A percentile compares a stretch with the other conserved stretches of the same genome.
Evolutionary conservation across 495 filamentous ascomycete species (phyloP).

Genomic region (Copromyces sp.): DNA sequence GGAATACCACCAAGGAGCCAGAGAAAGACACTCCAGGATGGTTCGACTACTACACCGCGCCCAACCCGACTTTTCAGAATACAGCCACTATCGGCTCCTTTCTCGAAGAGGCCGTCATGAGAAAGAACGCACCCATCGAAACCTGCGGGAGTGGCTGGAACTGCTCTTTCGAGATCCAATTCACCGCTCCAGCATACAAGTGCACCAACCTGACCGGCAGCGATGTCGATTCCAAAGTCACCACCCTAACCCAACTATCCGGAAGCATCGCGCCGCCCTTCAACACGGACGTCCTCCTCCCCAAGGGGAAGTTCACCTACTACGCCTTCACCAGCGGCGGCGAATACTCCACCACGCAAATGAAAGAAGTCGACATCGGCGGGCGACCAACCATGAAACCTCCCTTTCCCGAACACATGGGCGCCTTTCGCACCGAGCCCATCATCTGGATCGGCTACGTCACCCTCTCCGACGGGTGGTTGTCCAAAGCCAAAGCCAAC

Average conservation of each 20-base stretch:
- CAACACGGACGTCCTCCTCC: constrained; percentile 21
- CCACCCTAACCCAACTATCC: constrained; percentile 19
- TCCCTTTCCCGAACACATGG: constrained; percentile 24
- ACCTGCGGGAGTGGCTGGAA: constrained; percentile 30
- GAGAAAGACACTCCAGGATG: constrained; percentile 12
- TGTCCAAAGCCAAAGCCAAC: background rate
- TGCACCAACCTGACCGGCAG: constrained; percentile 23
- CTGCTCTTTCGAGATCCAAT: constrained; percentile 24
- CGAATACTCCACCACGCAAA: constrained; percentile 26
- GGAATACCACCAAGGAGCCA: constrained; percentile 24
- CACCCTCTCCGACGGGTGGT: constrained; percentile 9
- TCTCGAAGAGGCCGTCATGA: constrained; percentile 17
- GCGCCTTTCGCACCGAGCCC: constrained; percentile 30
- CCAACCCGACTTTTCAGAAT: constrained; percentile 16
- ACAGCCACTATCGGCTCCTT: constrained; percentile 22
- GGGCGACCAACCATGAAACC: constrained; percentile 20
- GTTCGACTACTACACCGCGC: constrained; percentile 30
- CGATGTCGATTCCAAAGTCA: constrained; percentile 19
- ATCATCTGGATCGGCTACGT: constrained; percentile 28
- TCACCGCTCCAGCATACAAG: constrained; percentile 26
- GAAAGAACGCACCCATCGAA: constrained; percentile 17
- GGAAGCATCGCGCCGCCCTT: constrained; percentile 21
- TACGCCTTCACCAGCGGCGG: constrained; percentile 26
- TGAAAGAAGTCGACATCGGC: constrained; percentile 18
- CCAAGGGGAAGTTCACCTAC: constrained; percentile 24